phyloP scores from a whole-genome alignment of 805 yeast genomes.

The Sungouiozyma intestinalis region DNA sequence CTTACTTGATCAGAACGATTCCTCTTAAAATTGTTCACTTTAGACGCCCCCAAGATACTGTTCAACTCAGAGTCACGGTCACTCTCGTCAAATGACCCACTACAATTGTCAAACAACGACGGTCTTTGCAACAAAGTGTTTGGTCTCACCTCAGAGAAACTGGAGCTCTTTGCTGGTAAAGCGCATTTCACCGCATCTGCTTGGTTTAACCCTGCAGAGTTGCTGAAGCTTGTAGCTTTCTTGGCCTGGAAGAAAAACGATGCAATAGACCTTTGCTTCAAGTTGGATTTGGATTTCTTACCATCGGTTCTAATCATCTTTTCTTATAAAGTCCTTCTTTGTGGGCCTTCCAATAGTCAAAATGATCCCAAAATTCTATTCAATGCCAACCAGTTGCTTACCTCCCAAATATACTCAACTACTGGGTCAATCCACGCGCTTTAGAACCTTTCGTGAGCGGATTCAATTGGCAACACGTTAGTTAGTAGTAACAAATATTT shows the following conservation, averaged over 20 bases:
- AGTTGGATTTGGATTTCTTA: conserved; percentile 1
- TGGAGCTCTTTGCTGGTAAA: background rate
- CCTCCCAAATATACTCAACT: no score
- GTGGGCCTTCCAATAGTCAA: background rate
- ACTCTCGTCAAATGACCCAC: conserved; percentile 28
- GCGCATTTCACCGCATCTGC: background rate
- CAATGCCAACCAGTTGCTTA: no score
- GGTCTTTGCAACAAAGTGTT: conserved; percentile 2
- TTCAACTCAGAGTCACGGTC: conserved; percentile 19
- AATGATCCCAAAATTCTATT: background rate
- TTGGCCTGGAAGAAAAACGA: conserved; percentile 7
- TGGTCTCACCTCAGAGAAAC: background rate
- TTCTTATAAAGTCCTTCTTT: background rate
- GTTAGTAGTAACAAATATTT: no score
- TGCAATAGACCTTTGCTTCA: conserved; percentile 7
- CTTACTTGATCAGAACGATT: background rate
- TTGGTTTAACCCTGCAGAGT: background rate
- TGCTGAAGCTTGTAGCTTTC: background rate
- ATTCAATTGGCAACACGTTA: no score
- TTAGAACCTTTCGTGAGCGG: no score
- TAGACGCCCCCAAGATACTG: conserved; percentile 12
- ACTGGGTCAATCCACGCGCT: no score
- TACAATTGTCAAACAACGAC: conserved; percentile 11
- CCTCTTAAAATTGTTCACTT: conserved; percentile 20
- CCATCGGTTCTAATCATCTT: conserved; percentile 3